phyloP scores from a whole-genome alignment of 2,329 filamentous ascomycete species.

The Fusarium subglutinans region DNA sequence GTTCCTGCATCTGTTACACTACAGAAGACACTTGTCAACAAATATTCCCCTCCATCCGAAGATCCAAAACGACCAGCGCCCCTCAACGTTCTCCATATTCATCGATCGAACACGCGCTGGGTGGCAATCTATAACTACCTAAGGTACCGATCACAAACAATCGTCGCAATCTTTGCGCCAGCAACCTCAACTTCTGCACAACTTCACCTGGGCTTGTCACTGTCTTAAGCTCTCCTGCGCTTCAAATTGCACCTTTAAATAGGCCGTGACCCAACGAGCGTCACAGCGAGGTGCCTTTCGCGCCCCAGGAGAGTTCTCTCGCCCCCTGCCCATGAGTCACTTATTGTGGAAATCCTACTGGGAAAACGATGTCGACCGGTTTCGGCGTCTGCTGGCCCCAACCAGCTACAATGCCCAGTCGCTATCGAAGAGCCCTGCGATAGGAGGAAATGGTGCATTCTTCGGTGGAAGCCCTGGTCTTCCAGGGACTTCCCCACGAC shows the following conservation, averaged over 20 bases:
- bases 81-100: conserved; percentile 13
- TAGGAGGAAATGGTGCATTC: conserved; percentile 49
- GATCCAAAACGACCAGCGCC: conserved; percentile 2
- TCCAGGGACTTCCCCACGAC: conserved; percentile 60
- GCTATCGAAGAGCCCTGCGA: conserved; percentile 62
- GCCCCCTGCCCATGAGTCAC: conserved; percentile 80
- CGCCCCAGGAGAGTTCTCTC: conserved; percentile 53
- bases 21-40: background rate
- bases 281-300: conserved; percentile 87
- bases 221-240: conserved; percentile 45
- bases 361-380: conserved; percentile 96
- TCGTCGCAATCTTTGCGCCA: conserved; percentile 23
- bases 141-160: conserved; percentile 9
- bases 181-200: background rate
- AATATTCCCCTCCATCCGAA: background rate
- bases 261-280: conserved; percentile 85
- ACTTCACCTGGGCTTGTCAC: background rate
- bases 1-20: background rate
- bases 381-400: conserved; percentile 86
- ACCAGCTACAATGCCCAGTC: conserved; percentile 67
- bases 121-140: conserved; percentile 36
- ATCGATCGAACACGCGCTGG: conserved; percentile 16
- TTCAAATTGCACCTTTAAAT: conserved; percentile 78
- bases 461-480: conserved; percentile 53
- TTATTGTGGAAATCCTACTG: conserved; percentile 96